A percentile compares a stretch with the other conserved stretches of the same genome.
Evolutionary conservation across 2,329 filamentous ascomycete species (phyloP).

Genomic region (Penicillium sp.): DNA sequence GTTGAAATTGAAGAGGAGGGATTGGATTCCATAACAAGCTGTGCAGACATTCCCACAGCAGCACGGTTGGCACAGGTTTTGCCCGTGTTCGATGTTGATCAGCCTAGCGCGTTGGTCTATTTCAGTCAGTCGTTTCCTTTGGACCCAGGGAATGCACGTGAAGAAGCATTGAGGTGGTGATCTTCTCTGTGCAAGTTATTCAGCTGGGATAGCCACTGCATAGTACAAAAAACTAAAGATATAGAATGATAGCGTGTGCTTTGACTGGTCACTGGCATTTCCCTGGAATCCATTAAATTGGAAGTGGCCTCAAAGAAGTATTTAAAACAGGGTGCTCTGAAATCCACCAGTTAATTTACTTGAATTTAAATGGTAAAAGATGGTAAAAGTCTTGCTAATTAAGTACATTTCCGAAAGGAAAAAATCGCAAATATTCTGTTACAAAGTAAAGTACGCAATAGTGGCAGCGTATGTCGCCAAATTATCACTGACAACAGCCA

Average conservation of each 20-base stretch:
- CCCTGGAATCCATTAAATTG: too few species aligned
- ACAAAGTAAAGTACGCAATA: slow-evolving; percentile 45
- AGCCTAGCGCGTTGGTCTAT: slow-evolving; percentile 3
- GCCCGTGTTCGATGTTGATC: slow-evolving; percentile 7
- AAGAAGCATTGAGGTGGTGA: slow-evolving; percentile 3
- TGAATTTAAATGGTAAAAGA: background rate
- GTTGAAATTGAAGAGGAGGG: slow-evolving; percentile 28
- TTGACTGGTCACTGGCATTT: too few species aligned
- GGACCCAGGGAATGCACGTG: slow-evolving; percentile 2
- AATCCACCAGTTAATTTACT: too few species aligned
- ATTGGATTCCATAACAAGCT: background rate
- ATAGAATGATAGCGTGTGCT: too few species aligned
- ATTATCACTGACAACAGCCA: slow-evolving; percentile 53
- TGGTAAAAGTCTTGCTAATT: background rate
- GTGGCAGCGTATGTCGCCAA: slow-evolving; percentile 50
- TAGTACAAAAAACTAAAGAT: too few species aligned
- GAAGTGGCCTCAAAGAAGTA: too few species aligned
- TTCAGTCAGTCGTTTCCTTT: slow-evolving; percentile 2
- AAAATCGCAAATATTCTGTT: background rate
- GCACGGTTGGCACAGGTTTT: background rate
- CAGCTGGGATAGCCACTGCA: too few species aligned
- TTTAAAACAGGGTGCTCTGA: too few species aligned
- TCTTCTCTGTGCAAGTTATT: background rate
- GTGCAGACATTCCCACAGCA: slow-evolving; percentile 2
- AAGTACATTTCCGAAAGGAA: slow-evolving; percentile 2